Base-by-base conservation (phyloP, 139 green algal genomes). In the Microglena sp. region DNA sequence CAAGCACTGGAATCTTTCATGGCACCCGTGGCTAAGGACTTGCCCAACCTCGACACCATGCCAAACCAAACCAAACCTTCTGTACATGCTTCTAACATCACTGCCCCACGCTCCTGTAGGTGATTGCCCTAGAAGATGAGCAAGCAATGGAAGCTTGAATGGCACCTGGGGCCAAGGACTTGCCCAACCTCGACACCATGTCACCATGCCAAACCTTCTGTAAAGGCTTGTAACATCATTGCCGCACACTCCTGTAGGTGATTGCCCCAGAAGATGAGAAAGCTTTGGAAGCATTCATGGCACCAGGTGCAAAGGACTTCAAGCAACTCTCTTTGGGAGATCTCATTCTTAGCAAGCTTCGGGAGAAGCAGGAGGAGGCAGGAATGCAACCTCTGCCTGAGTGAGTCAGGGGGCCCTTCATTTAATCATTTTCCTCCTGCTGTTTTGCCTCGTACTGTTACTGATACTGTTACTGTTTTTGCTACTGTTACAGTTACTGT, bases 231-330 rank as follows among this genome's bases (percentile, higher is more conserved):
- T n/a, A n/a, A n/a, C n/a, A n/a, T n/a, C n/a, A n/a, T n/a, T n/a
- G n/a, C n/a, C n/a, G n/a, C n/a, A n/a, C n/a, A n/a, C n/a, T n/a
- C n/a, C n/a, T n/a, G 58, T 33, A 65, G 58, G 74, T 81, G 40
- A 68, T 76, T 60, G 79, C 87, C 60, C 58, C 78, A 0, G 79
- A 95, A 31, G 88, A 97, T 35, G 88, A 97, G 79, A 66, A 63
- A 0, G 89, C 87, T 2, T 72, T 97, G 55, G 79, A 73, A 5
- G 84, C 86, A 7, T 97, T 97, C 71, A 78, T 86, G 72, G 74
- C 70, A 5, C 22, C 0, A 66, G n/a, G n/a, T n/a, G n/a, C n/a
- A n/a, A n/a, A n/a, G n/a, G n/a, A n/a, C n/a, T n/a, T n/a, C n/a
- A 64, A 6, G 60, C 64, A 3, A 77, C 64, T 31, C 64, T 65